These are phyloP conservation scores for Evansstolkia leycettana DNA, from an alignment of 495 filamentous ascomycete genomes.

Conservation along the genomic window DNA sequence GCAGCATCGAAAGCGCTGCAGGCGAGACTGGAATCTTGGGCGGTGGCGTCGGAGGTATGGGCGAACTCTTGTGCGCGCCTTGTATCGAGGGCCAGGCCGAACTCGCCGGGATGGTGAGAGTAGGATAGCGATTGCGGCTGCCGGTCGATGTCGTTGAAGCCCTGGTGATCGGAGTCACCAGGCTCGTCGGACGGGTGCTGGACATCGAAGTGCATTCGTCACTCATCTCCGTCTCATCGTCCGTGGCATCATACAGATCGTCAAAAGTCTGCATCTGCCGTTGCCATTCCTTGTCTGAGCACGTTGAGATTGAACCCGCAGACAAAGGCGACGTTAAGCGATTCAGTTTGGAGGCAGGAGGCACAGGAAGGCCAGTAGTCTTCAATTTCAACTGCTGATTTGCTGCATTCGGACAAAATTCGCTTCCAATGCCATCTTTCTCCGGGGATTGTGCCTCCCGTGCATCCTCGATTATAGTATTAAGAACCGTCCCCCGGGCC, in stretches of 20 bases:
- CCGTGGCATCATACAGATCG: slow-evolving; percentile 74
- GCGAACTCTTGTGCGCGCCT: slow-evolving; percentile 44
- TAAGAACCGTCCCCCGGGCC: slow-evolving; percentile 61
- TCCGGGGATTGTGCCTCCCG: slow-evolving; percentile 19
- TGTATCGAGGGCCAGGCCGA: slow-evolving; percentile 37
- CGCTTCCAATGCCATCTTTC: not conserved
- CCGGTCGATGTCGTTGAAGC: slow-evolving; percentile 27
- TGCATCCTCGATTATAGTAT: slow-evolving; percentile 75
- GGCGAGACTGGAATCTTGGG: slow-evolving; percentile 69
- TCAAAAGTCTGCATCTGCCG: slow-evolving; percentile 49
- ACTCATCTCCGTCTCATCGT: slow-evolving; percentile 50
- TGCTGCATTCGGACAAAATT: slow-evolving; percentile 4
- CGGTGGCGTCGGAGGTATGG: slow-evolving; percentile 63
- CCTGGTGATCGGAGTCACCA: slow-evolving; percentile 24
- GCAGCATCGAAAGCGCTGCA: slow-evolving; percentile 54
- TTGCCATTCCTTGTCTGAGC: slow-evolving; percentile 35
- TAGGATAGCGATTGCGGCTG: slow-evolving; percentile 44
- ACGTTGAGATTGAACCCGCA: slow-evolving; percentile 25
- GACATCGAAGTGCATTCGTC: slow-evolving; percentile 33
- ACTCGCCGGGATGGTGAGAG: slow-evolving; percentile 60
- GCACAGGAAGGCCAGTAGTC: slow-evolving; percentile 21
- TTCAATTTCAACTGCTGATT: slow-evolving; percentile 27
- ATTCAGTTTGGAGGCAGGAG: slow-evolving; percentile 15
- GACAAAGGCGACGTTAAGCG: slow-evolving; percentile 26
- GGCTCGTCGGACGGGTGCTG: slow-evolving; percentile 28